These are phyloP conservation scores for Huntiella omanensis DNA, from an alignment of 2,329 filamentous ascomycete species.

Conservation along the genomic window DNA sequence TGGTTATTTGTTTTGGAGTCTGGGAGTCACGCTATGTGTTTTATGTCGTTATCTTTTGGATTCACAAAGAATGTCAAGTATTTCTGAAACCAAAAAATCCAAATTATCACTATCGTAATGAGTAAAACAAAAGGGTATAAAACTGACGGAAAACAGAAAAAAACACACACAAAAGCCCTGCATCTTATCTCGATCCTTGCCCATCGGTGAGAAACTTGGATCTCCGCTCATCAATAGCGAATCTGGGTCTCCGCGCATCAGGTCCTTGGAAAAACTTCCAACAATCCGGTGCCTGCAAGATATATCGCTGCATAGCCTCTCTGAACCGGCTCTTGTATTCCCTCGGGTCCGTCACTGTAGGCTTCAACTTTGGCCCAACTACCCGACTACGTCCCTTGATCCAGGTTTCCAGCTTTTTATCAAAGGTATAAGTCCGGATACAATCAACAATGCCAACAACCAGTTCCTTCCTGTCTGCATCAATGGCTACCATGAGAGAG, in stretches of 20 bases:
- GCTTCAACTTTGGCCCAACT: slow-evolving; percentile 57
- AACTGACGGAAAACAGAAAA: no score
- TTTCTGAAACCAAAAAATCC: no score
- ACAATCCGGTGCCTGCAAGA: slow-evolving; percentile 55
- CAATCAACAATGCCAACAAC: slow-evolving; percentile 97
- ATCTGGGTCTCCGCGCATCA: background rate
- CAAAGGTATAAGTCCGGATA: slow-evolving; percentile 96
- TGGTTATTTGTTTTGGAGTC: no score
- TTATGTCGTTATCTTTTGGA: no score
- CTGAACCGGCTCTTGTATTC: slow-evolving; percentile 94
- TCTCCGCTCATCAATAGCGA: background rate
- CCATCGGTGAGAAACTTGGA: no score
- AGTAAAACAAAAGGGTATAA: no score
- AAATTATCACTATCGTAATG: no score
- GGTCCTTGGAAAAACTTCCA: slow-evolving; percentile 41
- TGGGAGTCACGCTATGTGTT: no score
- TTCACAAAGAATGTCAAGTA: no score
- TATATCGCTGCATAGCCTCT: slow-evolving; percentile 87
- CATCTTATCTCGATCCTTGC: no score
- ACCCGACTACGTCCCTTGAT: slow-evolving; percentile 90
- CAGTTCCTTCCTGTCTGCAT: slow-evolving; percentile 73
- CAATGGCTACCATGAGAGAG: slow-evolving; percentile 92
- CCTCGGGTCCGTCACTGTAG: slow-evolving; percentile 90
- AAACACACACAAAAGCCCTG: no score
- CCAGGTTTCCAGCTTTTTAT: slow-evolving; percentile 99